Evolutionary conservation across 768 basidiomycete genomes (phyloP).

Genomic region (Boletus bicolor): DNA sequence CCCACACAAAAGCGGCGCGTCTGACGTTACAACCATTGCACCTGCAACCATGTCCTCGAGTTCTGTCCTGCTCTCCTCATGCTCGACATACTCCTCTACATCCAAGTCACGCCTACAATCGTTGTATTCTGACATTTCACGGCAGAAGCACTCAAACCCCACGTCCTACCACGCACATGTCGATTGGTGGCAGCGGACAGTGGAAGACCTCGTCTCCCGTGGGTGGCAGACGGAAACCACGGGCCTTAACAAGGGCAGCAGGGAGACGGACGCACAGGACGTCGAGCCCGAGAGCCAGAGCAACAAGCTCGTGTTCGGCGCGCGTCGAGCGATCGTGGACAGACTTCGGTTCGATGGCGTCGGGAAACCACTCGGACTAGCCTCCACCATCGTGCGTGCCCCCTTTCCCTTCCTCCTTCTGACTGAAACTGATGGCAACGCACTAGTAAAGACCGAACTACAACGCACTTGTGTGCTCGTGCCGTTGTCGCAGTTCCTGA

Average conservation of each 20-base stretch:
- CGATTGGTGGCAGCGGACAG: constrained; percentile 80
- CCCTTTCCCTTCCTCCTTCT: not conserved
- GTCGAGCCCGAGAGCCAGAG: constrained; percentile 17
- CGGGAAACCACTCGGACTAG: constrained; percentile 72
- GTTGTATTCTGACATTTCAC: constrained; percentile 83
- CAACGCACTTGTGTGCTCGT: constrained; percentile 43
- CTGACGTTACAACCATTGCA: not conserved
- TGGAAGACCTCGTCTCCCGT: constrained; percentile 56
- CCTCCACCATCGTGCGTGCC: constrained; percentile 67
- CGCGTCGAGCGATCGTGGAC: constrained; percentile 52
- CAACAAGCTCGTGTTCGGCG: constrained; percentile 62
- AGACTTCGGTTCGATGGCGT: constrained; percentile 60
- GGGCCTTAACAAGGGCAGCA: constrained; percentile 5
- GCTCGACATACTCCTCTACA: constrained; percentile 28
- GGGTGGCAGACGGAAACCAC: constrained; percentile 46
- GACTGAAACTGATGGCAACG: constrained; percentile 26
- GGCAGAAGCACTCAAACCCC: constrained; percentile 82
- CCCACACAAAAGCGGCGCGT: constrained; percentile 6
- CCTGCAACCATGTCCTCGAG: constrained; percentile 19
- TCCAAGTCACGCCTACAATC: constrained; percentile 60
- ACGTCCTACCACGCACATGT: constrained; percentile 76
- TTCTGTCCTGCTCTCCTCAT: constrained; percentile 18
- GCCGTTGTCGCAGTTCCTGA: constrained; percentile 53
- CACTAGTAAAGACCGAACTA: constrained; percentile 71
- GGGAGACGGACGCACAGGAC: constrained; percentile 8